These are phyloP conservation scores for Skeletonema marinoi DNA, from an alignment of 108 stramenopile genomes.

Conservation along the genomic window DNA sequence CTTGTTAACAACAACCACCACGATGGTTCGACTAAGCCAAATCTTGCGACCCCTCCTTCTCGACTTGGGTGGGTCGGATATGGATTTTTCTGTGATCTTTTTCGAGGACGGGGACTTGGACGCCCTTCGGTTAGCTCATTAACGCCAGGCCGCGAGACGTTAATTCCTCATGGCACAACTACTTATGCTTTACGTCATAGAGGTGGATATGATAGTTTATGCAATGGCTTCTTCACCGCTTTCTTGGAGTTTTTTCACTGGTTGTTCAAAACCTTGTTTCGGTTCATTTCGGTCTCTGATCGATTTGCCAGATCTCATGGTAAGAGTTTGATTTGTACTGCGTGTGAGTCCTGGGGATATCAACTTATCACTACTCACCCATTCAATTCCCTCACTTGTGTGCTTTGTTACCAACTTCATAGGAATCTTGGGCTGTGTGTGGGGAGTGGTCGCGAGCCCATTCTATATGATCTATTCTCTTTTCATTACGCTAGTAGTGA, in stretches of 20 bases:
- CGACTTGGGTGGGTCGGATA: too few species aligned
- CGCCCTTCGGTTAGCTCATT: too few species aligned
- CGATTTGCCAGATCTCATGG: slow-evolving; percentile 44
- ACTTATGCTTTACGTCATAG: slow-evolving; percentile 47
- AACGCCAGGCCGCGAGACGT: background rate
- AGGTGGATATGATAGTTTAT: slow-evolving; percentile 18
- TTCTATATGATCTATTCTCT: slow-evolving; percentile 37
- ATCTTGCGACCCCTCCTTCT: too few species aligned
- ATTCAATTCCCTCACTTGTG: background rate
- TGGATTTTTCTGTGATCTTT: too few species aligned
- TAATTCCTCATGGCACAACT: slow-evolving; percentile 20
- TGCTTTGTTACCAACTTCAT: background rate
- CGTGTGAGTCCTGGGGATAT: background rate
- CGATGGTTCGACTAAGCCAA: too few species aligned
- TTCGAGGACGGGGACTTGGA: too few species aligned
- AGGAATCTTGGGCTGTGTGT: slow-evolving; percentile 54
- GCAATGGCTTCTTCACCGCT: slow-evolving; percentile 6
- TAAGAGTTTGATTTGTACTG: background rate
- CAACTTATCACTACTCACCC: background rate
- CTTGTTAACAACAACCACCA: background rate
- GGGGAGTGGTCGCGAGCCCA: slow-evolving; percentile 45
- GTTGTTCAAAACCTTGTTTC: slow-evolving; percentile 13
- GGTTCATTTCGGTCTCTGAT: slow-evolving; percentile 39
- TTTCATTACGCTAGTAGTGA: slow-evolving; percentile 32
- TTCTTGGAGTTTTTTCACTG: slow-evolving; percentile 26